Percentiles rank a stretch among this genome's conserved stretches.
phyloP scores from a whole-genome alignment of 1,284 basidiomycete species.

The Rhodotorula sp. region DNA sequence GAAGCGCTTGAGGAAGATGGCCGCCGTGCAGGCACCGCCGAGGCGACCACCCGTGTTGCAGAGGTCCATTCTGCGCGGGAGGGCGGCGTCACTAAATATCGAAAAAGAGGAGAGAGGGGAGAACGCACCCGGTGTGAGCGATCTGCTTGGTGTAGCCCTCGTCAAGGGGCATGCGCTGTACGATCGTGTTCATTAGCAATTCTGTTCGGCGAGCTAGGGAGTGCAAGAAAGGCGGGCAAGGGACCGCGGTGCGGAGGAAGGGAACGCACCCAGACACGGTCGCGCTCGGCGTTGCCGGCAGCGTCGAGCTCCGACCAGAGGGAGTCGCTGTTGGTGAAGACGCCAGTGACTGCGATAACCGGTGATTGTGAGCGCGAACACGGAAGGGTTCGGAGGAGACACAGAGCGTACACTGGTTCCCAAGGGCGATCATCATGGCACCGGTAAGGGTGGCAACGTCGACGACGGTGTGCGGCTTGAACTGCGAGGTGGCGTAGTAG shows the following conservation, averaged over 20 bases:
- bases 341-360: slow-evolving; percentile 40
- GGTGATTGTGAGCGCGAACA: too few relatives aligned
- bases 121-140: slow-evolving; percentile 61
- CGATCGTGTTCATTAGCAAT: too few relatives aligned
- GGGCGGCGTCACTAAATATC: slow-evolving; percentile 6
- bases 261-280: slow-evolving; percentile 70
- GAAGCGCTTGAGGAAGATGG: slow-evolving; percentile 77
- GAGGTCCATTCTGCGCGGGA: slow-evolving; percentile 14
- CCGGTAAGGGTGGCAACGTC: slow-evolving; percentile 81
- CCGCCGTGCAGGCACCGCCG: slow-evolving; percentile 79
- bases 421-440: slow-evolving; percentile 61
- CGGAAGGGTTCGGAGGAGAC: not conserved
- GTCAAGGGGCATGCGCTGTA: slow-evolving; percentile 58
- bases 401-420: slow-evolving; percentile 53
- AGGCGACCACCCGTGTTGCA: slow-evolving; percentile 67
- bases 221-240: too few relatives aligned
- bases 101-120: not conserved
- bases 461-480: slow-evolving; percentile 77
- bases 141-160: slow-evolving; percentile 79
- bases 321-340: slow-evolving; percentile 62
- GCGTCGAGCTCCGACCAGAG: slow-evolving; percentile 72
- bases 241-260: slow-evolving; percentile 23
- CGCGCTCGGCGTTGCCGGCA: slow-evolving; percentile 72
- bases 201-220: not conserved
- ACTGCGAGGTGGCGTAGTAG: slow-evolving; percentile 76